Percentiles rank a stretch among this genome's conserved stretches.
These are phyloP conservation scores for Entomophthora muscae DNA, from an alignment of 371 early-diverging fungal species.

Conservation along the genomic window DNA sequence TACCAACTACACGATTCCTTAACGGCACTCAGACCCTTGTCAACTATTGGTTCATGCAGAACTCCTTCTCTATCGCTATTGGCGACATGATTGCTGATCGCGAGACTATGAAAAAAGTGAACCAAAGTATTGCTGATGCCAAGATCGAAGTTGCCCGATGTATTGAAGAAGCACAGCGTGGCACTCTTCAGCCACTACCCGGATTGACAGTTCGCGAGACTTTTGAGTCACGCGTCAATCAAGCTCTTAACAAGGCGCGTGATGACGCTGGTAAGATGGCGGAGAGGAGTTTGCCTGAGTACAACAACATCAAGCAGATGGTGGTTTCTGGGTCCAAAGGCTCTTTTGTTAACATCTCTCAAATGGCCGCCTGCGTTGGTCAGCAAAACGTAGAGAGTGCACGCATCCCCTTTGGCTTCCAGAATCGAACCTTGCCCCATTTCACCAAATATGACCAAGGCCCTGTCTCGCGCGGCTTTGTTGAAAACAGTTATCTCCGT, in stretches of 20 bases:
- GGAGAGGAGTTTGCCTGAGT: slow-evolving; percentile 69
- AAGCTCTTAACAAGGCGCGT: slow-evolving; percentile 87
- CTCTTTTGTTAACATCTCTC: slow-evolving; percentile 95
- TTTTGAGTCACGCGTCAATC: slow-evolving; percentile 87
- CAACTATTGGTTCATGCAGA: slow-evolving; percentile 89
- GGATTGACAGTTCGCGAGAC: slow-evolving; percentile 97
- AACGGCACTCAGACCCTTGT: slow-evolving; percentile 91
- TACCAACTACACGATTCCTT: slow-evolving; percentile 79
- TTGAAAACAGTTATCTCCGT: slow-evolving; percentile 93
- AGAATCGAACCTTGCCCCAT: slow-evolving; percentile 92
- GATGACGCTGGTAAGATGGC: slow-evolving; percentile 90
- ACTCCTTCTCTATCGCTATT: slow-evolving; percentile 97
- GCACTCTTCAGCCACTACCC: slow-evolving; percentile 80
- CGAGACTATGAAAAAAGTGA: slow-evolving; percentile 70
- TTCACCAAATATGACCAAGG: slow-evolving; percentile 97
- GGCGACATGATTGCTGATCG: slow-evolving; percentile 97
- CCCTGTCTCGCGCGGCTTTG: slow-evolving; percentile 95
- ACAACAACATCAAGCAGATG: slow-evolving; percentile 98
- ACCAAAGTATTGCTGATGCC: slow-evolving; percentile 65
- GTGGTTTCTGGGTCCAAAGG: slow-evolving; percentile 98
- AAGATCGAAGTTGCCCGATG: slow-evolving; percentile 75
- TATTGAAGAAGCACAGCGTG: slow-evolving; percentile 73
- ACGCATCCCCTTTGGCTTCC: slow-evolving; percentile 97
- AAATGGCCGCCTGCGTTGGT: slow-evolving; percentile 99
- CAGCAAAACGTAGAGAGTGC: slow-evolving; percentile 99